Conservation (phyloP, 306 rosid species). For the Lupinus albus region DNA sequence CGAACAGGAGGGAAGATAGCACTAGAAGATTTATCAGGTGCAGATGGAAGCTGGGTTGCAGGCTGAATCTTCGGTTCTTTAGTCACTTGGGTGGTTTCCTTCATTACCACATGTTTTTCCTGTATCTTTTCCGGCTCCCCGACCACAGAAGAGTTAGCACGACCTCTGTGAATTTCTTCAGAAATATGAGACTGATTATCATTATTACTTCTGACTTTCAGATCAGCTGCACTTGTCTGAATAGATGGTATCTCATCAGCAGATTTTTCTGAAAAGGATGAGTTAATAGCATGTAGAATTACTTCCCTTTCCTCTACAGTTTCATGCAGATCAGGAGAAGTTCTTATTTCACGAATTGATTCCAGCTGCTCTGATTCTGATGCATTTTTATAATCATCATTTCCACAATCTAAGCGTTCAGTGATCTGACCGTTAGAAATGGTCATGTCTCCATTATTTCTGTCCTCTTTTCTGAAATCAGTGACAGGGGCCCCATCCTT, state of each 20-base stretch:
- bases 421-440: slow-evolving; percentile 16
- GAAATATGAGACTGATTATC: slow-evolving; percentile 42
- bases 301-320: slow-evolving; percentile 2
- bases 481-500: slow-evolving; percentile 29
- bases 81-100: slow-evolving; percentile 44
- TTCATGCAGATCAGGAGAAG: slow-evolving; percentile 40
- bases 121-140: slow-evolving; percentile 50
- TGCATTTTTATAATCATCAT: slow-evolving; percentile 31
- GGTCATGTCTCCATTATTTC: slow-evolving; percentile 28
- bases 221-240: slow-evolving; percentile 41
- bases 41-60: slow-evolving; percentile 43
- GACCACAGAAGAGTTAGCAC: slow-evolving; percentile 41
- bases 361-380: slow-evolving; percentile 39
- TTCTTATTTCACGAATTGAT: slow-evolving; percentile 37
- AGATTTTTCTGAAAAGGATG: not conserved
- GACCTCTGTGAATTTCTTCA: slow-evolving; percentile 38
- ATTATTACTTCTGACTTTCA: slow-evolving; percentile 30
- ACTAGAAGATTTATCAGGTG: slow-evolving; percentile 57
- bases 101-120: slow-evolving; percentile 44
- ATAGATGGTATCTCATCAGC: slow-evolving; percentile 40
- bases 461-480: slow-evolving; percentile 36
- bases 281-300: not conserved
- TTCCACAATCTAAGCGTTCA: slow-evolving; percentile 38
- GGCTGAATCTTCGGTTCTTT: slow-evolving; percentile 45
- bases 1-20: slow-evolving; percentile 56